phyloP scores from a whole-genome alignment of 805 yeast genomes.

The Candida hungchunana region DNA sequence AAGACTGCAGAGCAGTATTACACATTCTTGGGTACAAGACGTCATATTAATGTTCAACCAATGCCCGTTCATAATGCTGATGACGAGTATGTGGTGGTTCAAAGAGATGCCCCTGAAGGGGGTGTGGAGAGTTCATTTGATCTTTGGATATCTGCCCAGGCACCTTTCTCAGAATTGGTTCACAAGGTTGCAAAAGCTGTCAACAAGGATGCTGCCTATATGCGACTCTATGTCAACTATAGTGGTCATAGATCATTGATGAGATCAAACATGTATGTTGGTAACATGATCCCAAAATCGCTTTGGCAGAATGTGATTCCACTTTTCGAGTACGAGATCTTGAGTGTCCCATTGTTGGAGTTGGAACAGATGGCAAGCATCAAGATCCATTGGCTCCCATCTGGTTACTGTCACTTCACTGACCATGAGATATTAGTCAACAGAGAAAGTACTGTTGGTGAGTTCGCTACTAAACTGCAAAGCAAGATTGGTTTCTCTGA shows the following conservation, averaged over 20 bases:
- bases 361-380: slow-evolving; percentile 71
- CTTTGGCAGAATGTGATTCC: slow-evolving; percentile 32
- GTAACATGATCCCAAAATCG: slow-evolving; percentile 32
- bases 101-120: slow-evolving; percentile 21
- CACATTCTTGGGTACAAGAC: slow-evolving; percentile 52
- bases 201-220: slow-evolving; percentile 50
- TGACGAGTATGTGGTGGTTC: slow-evolving; percentile 46
- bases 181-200: slow-evolving; percentile 52
- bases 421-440: slow-evolving; percentile 68
- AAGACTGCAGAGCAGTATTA: slow-evolving; percentile 44
- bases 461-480: slow-evolving; percentile 52
- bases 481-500: slow-evolving; percentile 48
- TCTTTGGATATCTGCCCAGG: slow-evolving; percentile 65
- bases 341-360: slow-evolving; percentile 70
- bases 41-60: slow-evolving; percentile 52
- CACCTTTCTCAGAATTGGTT: slow-evolving; percentile 57
- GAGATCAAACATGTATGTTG: slow-evolving; percentile 30
- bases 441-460: slow-evolving; percentile 49
- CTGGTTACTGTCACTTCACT: slow-evolving; percentile 67
- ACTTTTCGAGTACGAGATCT: slow-evolving; percentile 66
- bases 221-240: slow-evolving; percentile 63
- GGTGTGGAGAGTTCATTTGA: slow-evolving; percentile 36
- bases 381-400: slow-evolving; percentile 67
- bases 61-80: slow-evolving; percentile 37
- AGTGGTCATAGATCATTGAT: slow-evolving; percentile 54